Conservation (phyloP, 176 grass and related monocot species). For the Hordeum vulgare region MorexV3_pseudomolecules_assembly NC_058521.1:7782612-7783111, state of each 20-base stretch:
- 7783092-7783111: not conserved
- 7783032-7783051: not conserved
- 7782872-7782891: not conserved
- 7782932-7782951: not conserved
- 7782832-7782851: not conserved
- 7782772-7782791: not conserved
- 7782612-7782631: conserved; percentile 31
- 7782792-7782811: not conserved
- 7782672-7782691: conserved; percentile 12
- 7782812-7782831: not conserved
- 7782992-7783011: not conserved
- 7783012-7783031: not conserved
- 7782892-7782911: not conserved
- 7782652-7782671: conserved; percentile 4
- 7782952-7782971: not conserved
- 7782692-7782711: not conserved
- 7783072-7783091: not conserved
- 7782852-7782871: not conserved
- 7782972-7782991: not conserved
- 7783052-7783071: not conserved
- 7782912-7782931: not conserved
- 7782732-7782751: not conserved
- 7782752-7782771: not conserved
- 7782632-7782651: conserved; percentile 9
- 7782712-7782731: not conserved